phyloP scores from a whole-genome alignment of 2,329 filamentous ascomycete species.

The Alternaria arborescens region DNA sequence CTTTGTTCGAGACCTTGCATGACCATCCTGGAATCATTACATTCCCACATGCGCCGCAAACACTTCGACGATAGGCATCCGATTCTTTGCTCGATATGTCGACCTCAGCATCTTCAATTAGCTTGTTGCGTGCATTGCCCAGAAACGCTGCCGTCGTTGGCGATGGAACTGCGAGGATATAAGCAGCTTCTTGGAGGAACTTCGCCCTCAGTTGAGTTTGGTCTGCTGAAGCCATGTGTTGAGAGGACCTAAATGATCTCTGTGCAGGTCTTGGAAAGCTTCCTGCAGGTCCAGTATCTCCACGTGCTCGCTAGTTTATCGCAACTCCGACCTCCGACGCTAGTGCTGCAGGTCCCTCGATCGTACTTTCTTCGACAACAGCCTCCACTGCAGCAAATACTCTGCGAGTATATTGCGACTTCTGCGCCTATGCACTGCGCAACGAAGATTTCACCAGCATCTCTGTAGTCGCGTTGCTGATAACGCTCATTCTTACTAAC shows the following conservation, averaged over 20 bases:
- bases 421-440: slow-evolving; percentile 10
- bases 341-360: slow-evolving; percentile 27
- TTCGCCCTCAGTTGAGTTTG: slow-evolving; percentile 31
- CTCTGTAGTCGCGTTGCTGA: slow-evolving; percentile 4
- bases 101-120: slow-evolving; percentile 41
- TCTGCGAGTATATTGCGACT: slow-evolving; percentile 1
- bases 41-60: slow-evolving; percentile 51
- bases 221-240: slow-evolving; percentile 31
- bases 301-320: slow-evolving; percentile 17
- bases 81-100: slow-evolving; percentile 37
- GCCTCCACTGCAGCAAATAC: not conserved
- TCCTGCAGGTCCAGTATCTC: slow-evolving; percentile 16
- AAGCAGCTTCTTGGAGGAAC: slow-evolving; percentile 48
- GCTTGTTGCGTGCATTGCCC: slow-evolving; percentile 37
- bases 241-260: slow-evolving; percentile 13
- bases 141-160: slow-evolving; percentile 46
- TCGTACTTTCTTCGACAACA: slow-evolving; percentile 19
- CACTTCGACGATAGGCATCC: slow-evolving; percentile 40
- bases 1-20: slow-evolving; percentile 30
- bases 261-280: slow-evolving; percentile 20
- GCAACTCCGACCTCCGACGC: slow-evolving; percentile 36
- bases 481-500: not conserved
- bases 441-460: not conserved
- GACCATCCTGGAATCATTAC: slow-evolving; percentile 50
- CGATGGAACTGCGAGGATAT: slow-evolving; percentile 41